Evolutionary conservation across 345 rosid genomes (phyloP).

Genomic region (Eucalyptus shirleyi): DNA sequence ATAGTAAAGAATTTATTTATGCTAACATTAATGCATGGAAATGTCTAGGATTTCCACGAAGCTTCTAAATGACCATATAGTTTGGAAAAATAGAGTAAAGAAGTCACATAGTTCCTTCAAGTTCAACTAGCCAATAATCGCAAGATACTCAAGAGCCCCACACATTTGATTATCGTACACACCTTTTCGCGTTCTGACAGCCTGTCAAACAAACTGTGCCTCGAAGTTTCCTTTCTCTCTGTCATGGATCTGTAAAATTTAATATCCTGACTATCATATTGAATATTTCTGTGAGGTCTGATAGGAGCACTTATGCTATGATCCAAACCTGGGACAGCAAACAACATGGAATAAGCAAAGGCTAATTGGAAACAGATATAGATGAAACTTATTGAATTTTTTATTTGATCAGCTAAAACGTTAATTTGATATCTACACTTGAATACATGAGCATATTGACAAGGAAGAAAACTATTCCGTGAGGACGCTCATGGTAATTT

Average conservation of each 20-base stretch:
- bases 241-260: slow-evolving; percentile 55
- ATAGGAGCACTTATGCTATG: slow-evolving; percentile 49
- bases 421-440: neutral
- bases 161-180: neutral
- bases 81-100: neutral
- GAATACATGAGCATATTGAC: neutral
- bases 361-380: neutral
- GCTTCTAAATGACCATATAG: neutral
- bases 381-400: neutral
- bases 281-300: slow-evolving; percentile 8
- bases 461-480: neutral
- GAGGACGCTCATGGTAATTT: neutral
- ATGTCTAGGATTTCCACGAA: neutral
- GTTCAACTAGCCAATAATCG: neutral
- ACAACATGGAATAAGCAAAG: neutral
- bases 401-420: neutral
- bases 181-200: slow-evolving; percentile 86
- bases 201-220: slow-evolving; percentile 57
- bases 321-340: slow-evolving; percentile 39
- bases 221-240: slow-evolving; percentile 31
- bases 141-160: neutral
- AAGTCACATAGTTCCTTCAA: neutral
- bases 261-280: slow-evolving; percentile 30
- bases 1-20: neutral
- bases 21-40: neutral